Evolutionary conservation across 768 basidiomycete species (phyloP).

Genomic region (Lepiota venenata): DNA sequence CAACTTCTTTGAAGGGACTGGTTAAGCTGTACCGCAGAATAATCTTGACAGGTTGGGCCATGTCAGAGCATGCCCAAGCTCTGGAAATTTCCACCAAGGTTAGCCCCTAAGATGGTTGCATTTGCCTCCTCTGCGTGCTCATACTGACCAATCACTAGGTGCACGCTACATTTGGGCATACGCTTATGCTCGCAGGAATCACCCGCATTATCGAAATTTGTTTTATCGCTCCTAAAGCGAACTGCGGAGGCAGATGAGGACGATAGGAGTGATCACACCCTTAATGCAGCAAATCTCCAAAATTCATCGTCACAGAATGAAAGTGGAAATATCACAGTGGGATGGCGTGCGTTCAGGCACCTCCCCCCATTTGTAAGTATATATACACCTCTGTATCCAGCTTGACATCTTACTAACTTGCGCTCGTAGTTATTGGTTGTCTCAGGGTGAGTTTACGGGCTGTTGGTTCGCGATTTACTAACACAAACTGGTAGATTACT

Average conservation of each 20-base stretch:
- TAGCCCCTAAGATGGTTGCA: background rate
- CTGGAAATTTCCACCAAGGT: slow-evolving; percentile 84
- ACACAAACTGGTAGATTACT: slow-evolving; percentile 45
- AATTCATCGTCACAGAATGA: slow-evolving; percentile 16
- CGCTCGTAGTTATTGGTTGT: slow-evolving; percentile 58
- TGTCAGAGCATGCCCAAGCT: slow-evolving; percentile 86
- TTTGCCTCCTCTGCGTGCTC: background rate
- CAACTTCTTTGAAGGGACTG: background rate
- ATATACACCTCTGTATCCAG: background rate
- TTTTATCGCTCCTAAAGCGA: slow-evolving; percentile 50
- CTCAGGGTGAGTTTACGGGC: slow-evolving; percentile 50
- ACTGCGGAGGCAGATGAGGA: slow-evolving; percentile 42
- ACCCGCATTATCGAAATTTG: slow-evolving; percentile 82
- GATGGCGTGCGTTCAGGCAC: slow-evolving; percentile 71
- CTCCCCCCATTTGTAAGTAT: slow-evolving; percentile 82
- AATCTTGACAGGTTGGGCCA: slow-evolving; percentile 90
- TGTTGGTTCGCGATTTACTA: background rate
- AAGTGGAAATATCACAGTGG: slow-evolving; percentile 25
- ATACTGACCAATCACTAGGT: slow-evolving; percentile 42
- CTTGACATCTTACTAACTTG: slow-evolving; percentile 5
- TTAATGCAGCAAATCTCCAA: slow-evolving; percentile 33
- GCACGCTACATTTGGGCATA: slow-evolving; percentile 81
- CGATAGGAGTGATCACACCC: slow-evolving; percentile 62
- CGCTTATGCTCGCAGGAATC: slow-evolving; percentile 80
- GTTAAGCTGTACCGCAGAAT: slow-evolving; percentile 42